Evolutionary conservation across 495 filamentous ascomycete species (phyloP), one percentile per base, ranked within the genome.

Genomic region (Penicillium psychrofluorescens): DNA sequence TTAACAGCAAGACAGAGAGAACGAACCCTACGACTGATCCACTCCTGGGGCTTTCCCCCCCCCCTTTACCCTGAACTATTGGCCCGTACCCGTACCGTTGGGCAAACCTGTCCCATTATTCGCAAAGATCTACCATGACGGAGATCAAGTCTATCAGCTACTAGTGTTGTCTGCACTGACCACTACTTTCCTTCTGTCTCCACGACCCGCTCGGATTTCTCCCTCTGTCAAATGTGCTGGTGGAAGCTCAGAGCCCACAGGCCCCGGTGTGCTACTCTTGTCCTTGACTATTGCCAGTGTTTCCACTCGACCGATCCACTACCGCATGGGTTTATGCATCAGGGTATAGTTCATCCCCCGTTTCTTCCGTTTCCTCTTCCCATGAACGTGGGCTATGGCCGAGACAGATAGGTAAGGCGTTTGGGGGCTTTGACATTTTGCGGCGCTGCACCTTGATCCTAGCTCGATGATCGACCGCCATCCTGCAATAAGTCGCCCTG

Each of bases 91-190:
- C 22, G 40, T 43, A 43, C 31, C 40, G 46, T 43, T 43, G 46
- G 46, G 40, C 46, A 48, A 36, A 33, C 38, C 35, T 34, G 36
- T 37, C 33, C 39, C 11, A 46, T 46, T 38, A 46, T 48, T 44
- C 40, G 32, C 40, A 54, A 22, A 55, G 62, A 70, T 70, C 60
- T 64, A 56, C 60, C 48, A 53, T 59, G 51, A 59, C 50, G 62
- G 55, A 65, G 63, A 69, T 69, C 64, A 62, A 57, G 56, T 66
- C 60, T 67, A 70, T 70, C 64, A 63, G 58, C 47, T 63, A 60
- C 60, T 66, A 68, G 57, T 62, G 48, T 35, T 36, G 38, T 38
- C 59, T 53, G 62, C 63, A 67, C 58, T 62, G 66, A 59, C 63
- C 66, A 69, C 58, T 55, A 45, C 44, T 49, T 62, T 51, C 12